Conservation (phyloP, 495 filamentous ascomycete species). For the Paragyromitra xinjiangensis region DNA sequence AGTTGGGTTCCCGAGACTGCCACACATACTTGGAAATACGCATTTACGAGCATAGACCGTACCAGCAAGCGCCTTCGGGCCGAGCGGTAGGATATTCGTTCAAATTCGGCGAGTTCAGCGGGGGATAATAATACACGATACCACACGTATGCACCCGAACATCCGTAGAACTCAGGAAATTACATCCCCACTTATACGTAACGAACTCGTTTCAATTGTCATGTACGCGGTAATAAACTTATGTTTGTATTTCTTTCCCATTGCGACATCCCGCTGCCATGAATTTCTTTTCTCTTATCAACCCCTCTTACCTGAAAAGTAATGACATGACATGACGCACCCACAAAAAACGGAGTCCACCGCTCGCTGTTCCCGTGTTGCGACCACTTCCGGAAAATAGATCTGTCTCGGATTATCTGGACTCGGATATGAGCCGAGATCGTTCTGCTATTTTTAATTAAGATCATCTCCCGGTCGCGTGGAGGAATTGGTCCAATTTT, state of each 20-base stretch:
- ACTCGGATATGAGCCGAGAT: conserved; percentile 24
- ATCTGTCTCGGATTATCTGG: conserved; percentile 14
- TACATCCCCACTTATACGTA: background rate
- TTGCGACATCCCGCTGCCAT: background rate
- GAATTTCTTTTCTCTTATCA: background rate
- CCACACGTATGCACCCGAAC: background rate
- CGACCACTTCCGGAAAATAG: conserved; percentile 1
- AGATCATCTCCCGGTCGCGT: conserved; percentile 7
- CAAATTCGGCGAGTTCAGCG: background rate
- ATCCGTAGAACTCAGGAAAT: background rate
- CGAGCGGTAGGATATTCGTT: background rate
- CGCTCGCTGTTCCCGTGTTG: background rate
- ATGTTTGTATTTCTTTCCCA: background rate
- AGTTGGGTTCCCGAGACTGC: background rate
- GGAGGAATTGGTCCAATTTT: background rate
- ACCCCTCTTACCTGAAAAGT: background rate
- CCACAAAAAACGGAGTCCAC: background rate
- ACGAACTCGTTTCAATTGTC: background rate
- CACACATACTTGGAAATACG: background rate
- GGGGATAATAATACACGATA: background rate
- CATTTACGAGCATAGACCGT: no score
- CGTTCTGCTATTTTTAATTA: conserved; percentile 11
- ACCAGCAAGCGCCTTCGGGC: background rate
- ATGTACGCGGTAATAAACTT: background rate
- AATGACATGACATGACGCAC: background rate